Base-by-base conservation (phyloP, 768 basidiomycete genomes). In the Boletus sp. region DNA sequence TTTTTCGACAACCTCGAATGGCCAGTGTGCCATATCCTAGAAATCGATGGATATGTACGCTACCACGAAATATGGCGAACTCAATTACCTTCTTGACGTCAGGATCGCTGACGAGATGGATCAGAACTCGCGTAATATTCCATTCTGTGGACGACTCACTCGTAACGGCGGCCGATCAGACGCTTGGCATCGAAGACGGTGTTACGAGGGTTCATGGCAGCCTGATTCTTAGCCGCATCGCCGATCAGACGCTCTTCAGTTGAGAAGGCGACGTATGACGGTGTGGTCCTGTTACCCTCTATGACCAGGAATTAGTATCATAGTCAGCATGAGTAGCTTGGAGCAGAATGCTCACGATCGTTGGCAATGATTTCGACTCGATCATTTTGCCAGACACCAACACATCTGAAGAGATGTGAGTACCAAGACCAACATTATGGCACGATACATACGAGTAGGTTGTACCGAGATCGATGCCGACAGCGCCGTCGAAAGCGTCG, bases 341-440 rank as follows among this genome's bases (percentile, higher is more conserved):
- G 50, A 50, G 53, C 51, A 41, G 35, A 14, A 50, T 45, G 79
- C 90, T 74, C 64, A 92, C 89, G 92, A 82, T 94, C 92, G 68
- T 94, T 94, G 78, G 92, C 88, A 72, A 98, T 98, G 80, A 98
- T 98, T 76, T 98, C 95, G 67, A 98, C 95, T 68, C 96, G 93
- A 83, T 98, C 96, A 75, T 97, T 94, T 83, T 96, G 93, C 95
- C 95, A 98, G 69, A 98, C 94, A 79, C 93, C 96, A 65, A 98
- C 96, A 74, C 95, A 98, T 45, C 93, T 96, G 64, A 35, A 66
- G 49, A 64, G 51, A 57, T 51, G 55, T 59, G 51, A 64, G 65
- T 66, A 13, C 50, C 27, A 33, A 27, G 43, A 61, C 59, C 67
- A 68, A 58, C 47, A 54, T 56, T 30, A 25, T 61, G 32, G 33